Evolutionary conservation across 768 basidiomycete genomes (phyloP).

Genomic region (Dictyophora rubrovolvata): DNA sequence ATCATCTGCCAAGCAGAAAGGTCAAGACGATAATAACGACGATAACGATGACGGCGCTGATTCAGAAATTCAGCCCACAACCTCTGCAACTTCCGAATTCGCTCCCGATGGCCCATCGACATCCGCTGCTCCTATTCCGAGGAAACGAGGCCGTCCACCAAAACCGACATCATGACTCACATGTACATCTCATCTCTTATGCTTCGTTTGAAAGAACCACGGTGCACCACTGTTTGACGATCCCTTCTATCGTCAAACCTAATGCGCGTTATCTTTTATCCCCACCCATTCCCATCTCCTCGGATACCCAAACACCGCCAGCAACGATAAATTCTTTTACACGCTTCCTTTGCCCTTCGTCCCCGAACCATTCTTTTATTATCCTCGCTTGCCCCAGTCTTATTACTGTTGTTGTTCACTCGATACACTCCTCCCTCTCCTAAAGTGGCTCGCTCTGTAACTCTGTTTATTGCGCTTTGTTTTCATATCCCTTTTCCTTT

Average conservation of each 20-base stretch:
- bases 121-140: conserved; percentile 36
- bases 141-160: conserved; percentile 67
- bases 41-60: conserved; percentile 21
- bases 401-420: background rate
- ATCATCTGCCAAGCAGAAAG: conserved; percentile 25
- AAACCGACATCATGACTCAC: conserved; percentile 32
- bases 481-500: background rate
- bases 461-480: background rate
- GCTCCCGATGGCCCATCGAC: background rate
- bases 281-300: background rate
- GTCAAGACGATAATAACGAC: conserved; percentile 28
- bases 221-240: too few relatives aligned
- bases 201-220: background rate
- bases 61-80: background rate
- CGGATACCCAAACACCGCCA: too few relatives aligned
- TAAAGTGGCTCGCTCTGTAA: background rate
- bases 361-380: background rate
- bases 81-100: background rate
- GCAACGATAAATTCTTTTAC: too few relatives aligned
- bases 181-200: conserved; percentile 1
- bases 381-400: background rate
- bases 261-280: background rate
- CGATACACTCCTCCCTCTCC: background rate
- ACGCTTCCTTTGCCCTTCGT: too few relatives aligned
- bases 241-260: too few relatives aligned